phyloP scores from a whole-genome alignment of 345 rosid species.

The Carallia brachiata region DNA sequence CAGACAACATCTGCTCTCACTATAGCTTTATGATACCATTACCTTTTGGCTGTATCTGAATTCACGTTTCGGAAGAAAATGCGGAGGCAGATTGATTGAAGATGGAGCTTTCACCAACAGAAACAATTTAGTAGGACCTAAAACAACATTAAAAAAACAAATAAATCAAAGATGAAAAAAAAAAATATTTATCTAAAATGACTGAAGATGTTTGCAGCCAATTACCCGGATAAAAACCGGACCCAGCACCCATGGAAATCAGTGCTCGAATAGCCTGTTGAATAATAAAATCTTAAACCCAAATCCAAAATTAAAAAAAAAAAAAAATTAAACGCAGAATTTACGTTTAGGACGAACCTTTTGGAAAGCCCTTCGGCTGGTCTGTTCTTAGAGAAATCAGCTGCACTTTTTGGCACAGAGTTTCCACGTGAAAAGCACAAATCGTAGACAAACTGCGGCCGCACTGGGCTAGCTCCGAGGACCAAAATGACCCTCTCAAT shows the following conservation, averaged over 20 bases:
- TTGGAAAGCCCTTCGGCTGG: conserved; percentile 72
- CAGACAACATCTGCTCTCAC: background rate
- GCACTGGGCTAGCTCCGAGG: conserved; percentile 69
- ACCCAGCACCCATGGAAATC: conserved; percentile 79
- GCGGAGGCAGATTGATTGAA: conserved; percentile 61
- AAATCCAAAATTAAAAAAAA: background rate
- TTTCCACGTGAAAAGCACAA: conserved; percentile 45
- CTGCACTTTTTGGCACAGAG: conserved; percentile 19
- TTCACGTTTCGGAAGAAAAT: conserved; percentile 94
- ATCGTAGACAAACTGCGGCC: conserved; percentile 71
- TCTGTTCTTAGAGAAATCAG: conserved; percentile 55
- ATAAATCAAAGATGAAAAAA: background rate
- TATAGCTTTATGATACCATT: background rate
- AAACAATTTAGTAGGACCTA: conserved; percentile 80
- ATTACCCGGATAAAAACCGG: conserved; percentile 71
- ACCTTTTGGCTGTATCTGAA: conserved; percentile 89
- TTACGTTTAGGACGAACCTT: conserved; percentile 44
- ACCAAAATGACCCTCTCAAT: conserved; percentile 54
- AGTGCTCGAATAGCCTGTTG: conserved; percentile 70
- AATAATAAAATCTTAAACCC: conserved; percentile 4
- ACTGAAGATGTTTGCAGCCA: conserved; percentile 6
- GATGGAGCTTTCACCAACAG: conserved; percentile 76
- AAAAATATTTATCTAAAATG: background rate
- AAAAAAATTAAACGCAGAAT: conserved; percentile 4
- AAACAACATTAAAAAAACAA: background rate